These are phyloP conservation scores for Yamadazyma dushanensis DNA, from an alignment of 1,139 yeast genomes.

Conservation along the genomic window DNA sequence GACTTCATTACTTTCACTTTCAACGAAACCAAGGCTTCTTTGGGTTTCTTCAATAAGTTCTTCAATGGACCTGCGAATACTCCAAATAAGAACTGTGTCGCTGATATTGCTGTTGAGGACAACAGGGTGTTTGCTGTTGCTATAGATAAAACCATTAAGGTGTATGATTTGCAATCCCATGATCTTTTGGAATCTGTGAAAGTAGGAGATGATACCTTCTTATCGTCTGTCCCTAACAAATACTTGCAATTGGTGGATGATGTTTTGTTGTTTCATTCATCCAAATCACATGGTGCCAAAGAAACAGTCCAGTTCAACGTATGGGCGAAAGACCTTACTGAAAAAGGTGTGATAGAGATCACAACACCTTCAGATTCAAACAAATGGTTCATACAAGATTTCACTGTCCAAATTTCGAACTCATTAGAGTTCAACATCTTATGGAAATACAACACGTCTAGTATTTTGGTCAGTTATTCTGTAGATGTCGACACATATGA, in stretches of 20 bases:
- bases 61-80: conserved; percentile 27
- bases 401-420: conserved; percentile 25
- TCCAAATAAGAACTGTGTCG: conserved; percentile 30
- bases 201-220: conserved; percentile 14
- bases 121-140: conserved; percentile 31
- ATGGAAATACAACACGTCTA: conserved; percentile 66
- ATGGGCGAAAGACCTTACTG: conserved; percentile 20
- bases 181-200: conserved; percentile 8
- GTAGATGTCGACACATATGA: conserved; percentile 21
- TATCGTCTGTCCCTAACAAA: conserved; percentile 32
- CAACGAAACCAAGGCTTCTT: conserved; percentile 51
- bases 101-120: conserved; percentile 26
- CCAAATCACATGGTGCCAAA: conserved; percentile 12
- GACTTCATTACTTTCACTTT: conserved; percentile 55
- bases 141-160: conserved; percentile 48
- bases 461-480: conserved; percentile 34
- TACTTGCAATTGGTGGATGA: conserved; percentile 24
- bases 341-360: conserved; percentile 23
- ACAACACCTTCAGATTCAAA: conserved; percentile 27
- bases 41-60: conserved; percentile 37
- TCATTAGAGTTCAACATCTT: conserved; percentile 34
- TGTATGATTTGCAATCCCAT: conserved; percentile 55
- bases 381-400: conserved; percentile 53
- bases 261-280: conserved; percentile 16
- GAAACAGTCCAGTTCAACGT: conserved; percentile 24